Percentiles rank a stretch among this genome's conserved stretches.
Conservation (phyloP, 495 filamentous ascomycete genomes). For the Talaromyces ruber region DNA sequence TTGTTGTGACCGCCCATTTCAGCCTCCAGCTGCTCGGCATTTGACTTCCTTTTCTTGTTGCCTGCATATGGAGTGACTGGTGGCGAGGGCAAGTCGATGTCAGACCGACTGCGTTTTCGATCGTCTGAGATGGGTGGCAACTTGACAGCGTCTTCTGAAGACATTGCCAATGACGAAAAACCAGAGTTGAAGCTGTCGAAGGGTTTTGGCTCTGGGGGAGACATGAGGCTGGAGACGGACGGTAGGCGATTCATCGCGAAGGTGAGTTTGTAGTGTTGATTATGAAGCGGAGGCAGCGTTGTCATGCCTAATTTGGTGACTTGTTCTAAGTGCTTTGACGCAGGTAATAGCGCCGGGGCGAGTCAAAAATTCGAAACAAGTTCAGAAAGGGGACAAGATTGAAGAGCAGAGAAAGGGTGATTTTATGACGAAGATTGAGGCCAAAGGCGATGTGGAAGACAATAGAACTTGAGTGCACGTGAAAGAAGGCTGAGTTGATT, state of each 20-base stretch:
- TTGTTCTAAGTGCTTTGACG: not conserved
- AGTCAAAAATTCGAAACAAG: not conserved
- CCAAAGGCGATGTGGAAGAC: constrained; percentile 27
- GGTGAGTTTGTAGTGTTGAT: not conserved
- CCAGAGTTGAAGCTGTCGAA: constrained; percentile 49
- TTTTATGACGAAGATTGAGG: constrained; percentile 14
- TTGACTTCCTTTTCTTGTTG: constrained; percentile 41
- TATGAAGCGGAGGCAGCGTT: constrained; percentile 1
- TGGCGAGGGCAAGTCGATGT: constrained; percentile 55
- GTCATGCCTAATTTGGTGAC: constrained; percentile 2
- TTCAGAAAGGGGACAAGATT: not conserved
- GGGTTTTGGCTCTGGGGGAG: constrained; percentile 59
- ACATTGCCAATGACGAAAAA: constrained; percentile 22
- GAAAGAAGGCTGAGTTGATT: constrained; percentile 28
- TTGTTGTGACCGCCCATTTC: constrained; percentile 24
- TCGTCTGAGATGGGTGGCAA: constrained; percentile 40
- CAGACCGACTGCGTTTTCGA: constrained; percentile 38
- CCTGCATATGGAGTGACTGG: constrained; percentile 61
- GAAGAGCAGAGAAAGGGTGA: not conserved
- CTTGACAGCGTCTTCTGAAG: constrained; percentile 27
- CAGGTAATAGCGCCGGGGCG: not conserved
- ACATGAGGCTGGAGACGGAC: constrained; percentile 59
- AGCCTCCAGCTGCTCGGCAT: constrained; percentile 30
- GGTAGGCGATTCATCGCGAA: constrained; percentile 42
- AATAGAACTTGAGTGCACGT: constrained; percentile 23